Base-by-base conservation (phyloP, 306 rosid genomes). In the Dryas octopetala region DNA sequence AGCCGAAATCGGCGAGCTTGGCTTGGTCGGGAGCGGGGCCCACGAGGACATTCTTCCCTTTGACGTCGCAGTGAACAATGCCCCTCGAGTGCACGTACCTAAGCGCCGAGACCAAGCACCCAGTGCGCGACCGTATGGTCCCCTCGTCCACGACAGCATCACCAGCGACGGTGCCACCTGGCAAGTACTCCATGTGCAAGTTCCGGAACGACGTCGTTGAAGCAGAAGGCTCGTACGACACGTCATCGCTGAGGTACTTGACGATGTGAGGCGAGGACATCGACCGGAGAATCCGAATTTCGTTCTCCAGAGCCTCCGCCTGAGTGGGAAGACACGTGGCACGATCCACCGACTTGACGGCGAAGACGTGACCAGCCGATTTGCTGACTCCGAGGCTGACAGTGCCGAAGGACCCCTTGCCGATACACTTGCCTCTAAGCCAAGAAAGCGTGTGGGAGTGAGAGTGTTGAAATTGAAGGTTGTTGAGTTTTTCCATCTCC, bases 51-150 rank as follows among this genome's bases (percentile, higher is more conserved):
- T 95, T 95, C 57, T 67, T 81, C 58, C 96, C 97, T 48, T 95
- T 91, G 2, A 95, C 95, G 71, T 95, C 98, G 68, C 97, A 91
- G 80, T 95, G 97, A 9, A 87, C 95, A 45, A 95, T 47, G 64
- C 97, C 89, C 3, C 10, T 76, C 7, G 87, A 79, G 85, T 95
- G 97, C 0, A 89, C 65, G 9, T 90, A 73, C 11, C 68, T 71
- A 75, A 95, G 67, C 51, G 98, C 98, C 70, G 80, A 78, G 5
- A 86, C 96, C 0, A 95, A 5, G 43, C 96, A 87, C 91, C 95
- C 79, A 5, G 88, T 85, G 70, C 82, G 83, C 16, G 80, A 87
- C 66, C 88, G 74, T 12, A 90, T 73, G 9, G 80, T 76, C 58
- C 61, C 64, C 43, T 94, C 95, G 23, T 89, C 97, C 88, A 82